Conservation (phyloP, 345 rosid genomes). For the Bruguiera parviflora region DNA sequence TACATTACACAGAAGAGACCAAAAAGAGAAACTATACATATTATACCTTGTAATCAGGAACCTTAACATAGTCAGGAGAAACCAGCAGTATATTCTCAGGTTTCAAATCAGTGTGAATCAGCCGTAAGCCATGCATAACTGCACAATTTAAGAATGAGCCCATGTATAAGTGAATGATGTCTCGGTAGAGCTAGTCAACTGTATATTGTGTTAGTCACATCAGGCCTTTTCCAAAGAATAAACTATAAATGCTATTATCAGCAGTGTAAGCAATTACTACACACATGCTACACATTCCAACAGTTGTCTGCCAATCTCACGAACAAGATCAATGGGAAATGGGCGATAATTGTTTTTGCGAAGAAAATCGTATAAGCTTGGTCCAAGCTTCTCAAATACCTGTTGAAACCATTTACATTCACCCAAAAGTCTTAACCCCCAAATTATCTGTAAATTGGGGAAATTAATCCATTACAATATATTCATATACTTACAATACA, state of each 20-base stretch:
- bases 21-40: background rate
- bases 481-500: constrained; percentile 95
- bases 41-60: constrained; percentile 75
- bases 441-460: constrained; percentile 53
- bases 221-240: too few relatives aligned
- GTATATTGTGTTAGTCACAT: too few relatives aligned
- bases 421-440: constrained; percentile 80
- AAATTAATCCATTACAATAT: constrained; percentile 55
- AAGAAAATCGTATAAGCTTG: constrained; percentile 99
- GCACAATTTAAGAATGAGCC: constrained; percentile 22
- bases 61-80: constrained; percentile 68
- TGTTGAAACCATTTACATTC: constrained; percentile 86
- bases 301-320: constrained; percentile 99
- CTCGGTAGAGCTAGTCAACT: background rate
- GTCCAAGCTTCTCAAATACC: constrained; percentile 99
- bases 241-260: too few relatives aligned
- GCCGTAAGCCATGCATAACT: constrained; percentile 86
- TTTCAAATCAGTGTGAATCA: constrained; percentile 86
- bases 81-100: constrained; percentile 82
- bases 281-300: constrained; percentile 99
- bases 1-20: background rate
- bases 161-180: constrained; percentile 19
- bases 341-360: constrained; percentile 98
- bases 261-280: constrained; percentile 67
- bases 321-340: constrained; percentile 98